These are phyloP conservation scores for Setaria viridis DNA, from an alignment of 202 grass and related monocot species.

Conservation along the genomic window DNA sequence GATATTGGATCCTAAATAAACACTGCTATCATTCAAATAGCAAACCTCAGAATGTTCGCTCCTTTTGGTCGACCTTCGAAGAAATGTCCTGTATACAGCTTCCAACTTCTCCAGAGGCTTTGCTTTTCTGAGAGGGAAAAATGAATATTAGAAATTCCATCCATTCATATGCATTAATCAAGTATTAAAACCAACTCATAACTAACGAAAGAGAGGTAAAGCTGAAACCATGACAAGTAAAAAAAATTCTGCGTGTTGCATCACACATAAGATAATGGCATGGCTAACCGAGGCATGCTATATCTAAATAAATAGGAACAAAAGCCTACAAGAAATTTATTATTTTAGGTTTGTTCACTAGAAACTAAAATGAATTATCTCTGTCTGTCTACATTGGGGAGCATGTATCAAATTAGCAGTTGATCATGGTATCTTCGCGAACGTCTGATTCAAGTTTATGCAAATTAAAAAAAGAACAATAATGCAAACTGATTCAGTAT, in stretches of 20 bases:
- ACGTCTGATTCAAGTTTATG: neutral
- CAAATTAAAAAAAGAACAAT: neutral
- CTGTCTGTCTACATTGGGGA: neutral
- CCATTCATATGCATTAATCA: neutral
- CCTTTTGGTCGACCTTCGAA: slow-evolving; percentile 65
- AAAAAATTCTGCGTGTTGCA: slow-evolving; percentile 1
- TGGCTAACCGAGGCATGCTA: neutral
- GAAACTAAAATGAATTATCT: slow-evolving; percentile 4
- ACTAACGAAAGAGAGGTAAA: neutral
- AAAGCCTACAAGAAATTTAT: neutral
- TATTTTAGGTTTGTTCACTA: neutral
- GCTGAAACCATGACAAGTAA: neutral
- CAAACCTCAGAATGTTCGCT: slow-evolving; percentile 62
- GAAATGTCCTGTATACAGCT: slow-evolving; percentile 74
- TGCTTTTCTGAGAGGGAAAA: slow-evolving; percentile 58
- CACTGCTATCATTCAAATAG: neutral
- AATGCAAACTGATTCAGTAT: slow-evolving; percentile 4
- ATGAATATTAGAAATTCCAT: slow-evolving; percentile 28
- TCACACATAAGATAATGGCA: slow-evolving; percentile 7
- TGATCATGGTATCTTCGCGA: neutral
- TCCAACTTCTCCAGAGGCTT: slow-evolving; percentile 79
- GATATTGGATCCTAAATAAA: slow-evolving; percentile 3
- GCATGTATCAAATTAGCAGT: neutral
- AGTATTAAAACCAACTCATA: slow-evolving; percentile 2
- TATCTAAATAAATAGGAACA: neutral